Evolutionary conservation across 352 stramenopile species (phyloP), one percentile per base, ranked within the genome.

Genomic region (Phytophthora pinifolia): DNA sequence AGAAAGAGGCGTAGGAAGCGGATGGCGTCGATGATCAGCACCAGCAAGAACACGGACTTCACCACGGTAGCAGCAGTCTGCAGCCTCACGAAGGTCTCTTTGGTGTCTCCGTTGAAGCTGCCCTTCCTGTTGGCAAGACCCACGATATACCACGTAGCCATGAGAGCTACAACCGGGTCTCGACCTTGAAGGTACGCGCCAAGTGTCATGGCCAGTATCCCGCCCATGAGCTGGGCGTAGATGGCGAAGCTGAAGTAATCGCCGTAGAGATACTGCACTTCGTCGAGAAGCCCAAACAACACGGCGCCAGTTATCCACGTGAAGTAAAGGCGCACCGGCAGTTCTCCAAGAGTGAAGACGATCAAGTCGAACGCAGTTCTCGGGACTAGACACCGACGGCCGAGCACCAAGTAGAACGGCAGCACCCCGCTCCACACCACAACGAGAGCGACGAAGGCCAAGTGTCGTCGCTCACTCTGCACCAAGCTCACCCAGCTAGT

Each of bases 251-350:
- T 65, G 52, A 68, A 77, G 54, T 57, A 71, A 12, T 42, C 38
- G 9, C 49, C 51, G 31, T 75, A 54, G 18, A 52, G 32, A 36
- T 69, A 73, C 51, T 65, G 65, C 2, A 46, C 22, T 14, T 52
- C 44, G 33, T 71, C 69, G 15, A 75, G 48, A 46, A 66, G 15
- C 9, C 49, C 37, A 25, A 78, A 62, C 14, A 64, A 48, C 8
- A 59, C 27, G 10, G 49, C 42, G 4, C 48, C 57, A 49, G 34
- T 60, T 1, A 60, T 29, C 57, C 57, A 65, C 14, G 48, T 54
- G 42, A 65, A 65, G 39, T 38, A 65, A 8, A 65, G 27, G n/a
- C 56, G 39, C 10, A 48, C 48, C 4, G 48, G 59, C 1, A 62
- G 8, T 15, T 57, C 43, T 1, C 27, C 41, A 5, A 54, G 38